phyloP scores from a whole-genome alignment of 208 protist species.

The Entamoeba moshkovskii region DNA sequence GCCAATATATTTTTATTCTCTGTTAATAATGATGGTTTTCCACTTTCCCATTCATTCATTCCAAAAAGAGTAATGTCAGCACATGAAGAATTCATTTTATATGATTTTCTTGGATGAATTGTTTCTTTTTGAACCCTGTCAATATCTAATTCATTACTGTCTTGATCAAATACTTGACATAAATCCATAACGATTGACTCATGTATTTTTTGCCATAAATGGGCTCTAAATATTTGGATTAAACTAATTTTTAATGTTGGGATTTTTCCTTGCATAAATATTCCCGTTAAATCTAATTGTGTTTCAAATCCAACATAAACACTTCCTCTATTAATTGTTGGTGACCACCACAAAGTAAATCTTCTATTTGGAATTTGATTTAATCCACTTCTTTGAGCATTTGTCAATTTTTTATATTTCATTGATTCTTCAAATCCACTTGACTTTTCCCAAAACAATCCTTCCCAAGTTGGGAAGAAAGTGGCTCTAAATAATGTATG shows the following conservation, averaged over 20 bases:
- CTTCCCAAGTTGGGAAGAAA: conserved; percentile 98
- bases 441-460: conserved; percentile 98
- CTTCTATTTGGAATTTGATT: conserved; percentile 99
- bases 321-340: conserved; percentile 99
- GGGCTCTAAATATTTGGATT: conserved; percentile 98
- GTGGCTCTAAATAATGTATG: conserved; percentile 99
- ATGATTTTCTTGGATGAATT: conserved; percentile 89
- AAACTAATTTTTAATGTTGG: conserved; percentile 99
- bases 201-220: conserved; percentile 99
- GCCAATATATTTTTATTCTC: conserved; percentile 67
- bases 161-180: conserved; percentile 26
- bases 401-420: conserved; percentile 79
- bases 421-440: conserved; percentile 39
- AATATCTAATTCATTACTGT: conserved; percentile 86
- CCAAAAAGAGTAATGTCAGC: conserved; percentile 59
- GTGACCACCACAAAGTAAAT: conserved; percentile 99
- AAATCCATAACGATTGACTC: conserved; percentile 94
- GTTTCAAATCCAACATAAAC: conserved; percentile 99
- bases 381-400: conserved; percentile 97
- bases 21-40: conserved; percentile 71
- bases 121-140: conserved; percentile 95
- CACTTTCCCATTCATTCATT: conserved; percentile 77
- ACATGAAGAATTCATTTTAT: conserved; percentile 89
- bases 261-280: conserved; percentile 99
- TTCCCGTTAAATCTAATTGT: conserved; percentile 99